phyloP scores from a whole-genome alignment of 2,329 filamentous ascomycete genomes.

The Pseudogymnoascus sp. region DNA sequence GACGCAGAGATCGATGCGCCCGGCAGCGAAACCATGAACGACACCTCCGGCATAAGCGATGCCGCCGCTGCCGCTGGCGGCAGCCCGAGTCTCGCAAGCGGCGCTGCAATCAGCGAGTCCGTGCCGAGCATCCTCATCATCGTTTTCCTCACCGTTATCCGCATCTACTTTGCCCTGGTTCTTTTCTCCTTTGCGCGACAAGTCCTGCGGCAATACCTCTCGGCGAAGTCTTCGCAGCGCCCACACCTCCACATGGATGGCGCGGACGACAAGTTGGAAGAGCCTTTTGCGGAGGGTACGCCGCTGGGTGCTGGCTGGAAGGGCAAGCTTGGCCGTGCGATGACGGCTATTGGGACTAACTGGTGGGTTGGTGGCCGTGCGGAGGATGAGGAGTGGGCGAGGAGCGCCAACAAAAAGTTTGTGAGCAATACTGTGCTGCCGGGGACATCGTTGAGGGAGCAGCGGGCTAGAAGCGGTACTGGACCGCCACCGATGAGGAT shows the following conservation, averaged over 20 bases:
- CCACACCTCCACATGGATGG: slow-evolving; percentile 27
- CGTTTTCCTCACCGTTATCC: slow-evolving; percentile 61
- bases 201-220: slow-evolving; percentile 62
- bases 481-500: slow-evolving; percentile 26
- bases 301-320: slow-evolving; percentile 73
- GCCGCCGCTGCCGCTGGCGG: slow-evolving; percentile 30
- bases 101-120: slow-evolving; percentile 56
- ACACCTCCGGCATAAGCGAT: slow-evolving; percentile 39
- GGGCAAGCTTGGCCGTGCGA: slow-evolving; percentile 67
- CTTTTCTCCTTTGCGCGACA: slow-evolving; percentile 76
- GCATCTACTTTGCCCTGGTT: slow-evolving; percentile 76
- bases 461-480: slow-evolving; percentile 35
- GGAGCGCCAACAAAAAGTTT: slow-evolving; percentile 53
- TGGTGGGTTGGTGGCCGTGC: slow-evolving; percentile 74
- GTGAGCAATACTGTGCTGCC: slow-evolving; percentile 34
- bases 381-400: slow-evolving; percentile 58
- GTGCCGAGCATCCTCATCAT: slow-evolving; percentile 74
- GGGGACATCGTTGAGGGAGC: slow-evolving; percentile 33
- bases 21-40: slow-evolving; percentile 38
- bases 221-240: slow-evolving; percentile 22
- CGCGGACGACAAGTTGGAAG: slow-evolving; percentile 45
- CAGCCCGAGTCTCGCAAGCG: slow-evolving; percentile 47
- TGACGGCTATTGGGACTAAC: slow-evolving; percentile 63
- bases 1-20: slow-evolving; percentile 35
- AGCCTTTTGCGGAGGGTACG: slow-evolving; percentile 61